Evolutionary conservation across 306 rosid species (phyloP).

Genomic region (Vigna hirtella): DNA sequence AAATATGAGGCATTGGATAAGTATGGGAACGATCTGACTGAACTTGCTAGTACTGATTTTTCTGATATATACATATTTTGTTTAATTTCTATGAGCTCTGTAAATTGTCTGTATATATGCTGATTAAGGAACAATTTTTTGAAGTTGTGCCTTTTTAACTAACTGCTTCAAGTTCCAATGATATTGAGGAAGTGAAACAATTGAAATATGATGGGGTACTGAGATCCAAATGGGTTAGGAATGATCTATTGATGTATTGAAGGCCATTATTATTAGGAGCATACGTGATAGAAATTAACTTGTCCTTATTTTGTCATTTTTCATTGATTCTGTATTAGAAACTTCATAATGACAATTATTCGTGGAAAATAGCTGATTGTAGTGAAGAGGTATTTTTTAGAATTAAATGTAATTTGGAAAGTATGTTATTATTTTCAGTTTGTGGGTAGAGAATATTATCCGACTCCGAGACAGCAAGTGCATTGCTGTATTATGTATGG

Average conservation of each 20-base stretch:
- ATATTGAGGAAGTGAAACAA: constrained; percentile 20
- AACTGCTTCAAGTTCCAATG: constrained; percentile 28
- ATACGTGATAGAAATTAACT: background rate
- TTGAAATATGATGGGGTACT: constrained; percentile 1
- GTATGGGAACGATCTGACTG: constrained; percentile 91
- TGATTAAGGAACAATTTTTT: background rate
- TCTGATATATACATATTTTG: background rate
- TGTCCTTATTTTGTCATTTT: background rate
- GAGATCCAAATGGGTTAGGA: background rate
- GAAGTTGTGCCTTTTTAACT: constrained; percentile 16
- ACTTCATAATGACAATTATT: background rate
- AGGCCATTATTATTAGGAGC: background rate
- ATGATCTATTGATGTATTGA: background rate
- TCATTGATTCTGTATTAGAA: background rate
- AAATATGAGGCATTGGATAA: constrained; percentile 89
- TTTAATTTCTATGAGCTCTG: constrained; percentile 13
- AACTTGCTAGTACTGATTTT: constrained; percentile 60
- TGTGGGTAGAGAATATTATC: background rate
- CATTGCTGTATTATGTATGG: background rate
- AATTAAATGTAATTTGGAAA: background rate
- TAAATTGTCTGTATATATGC: constrained; percentile 10
- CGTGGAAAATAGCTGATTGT: background rate
- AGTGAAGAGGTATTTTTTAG: background rate
- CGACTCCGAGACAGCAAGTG: background rate
- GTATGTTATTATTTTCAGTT: background rate